Evolutionary conservation across 176 grass and related monocot species (phyloP), one percentile per base, ranked within the genome.

Genomic region (Carex parvula): DNA sequence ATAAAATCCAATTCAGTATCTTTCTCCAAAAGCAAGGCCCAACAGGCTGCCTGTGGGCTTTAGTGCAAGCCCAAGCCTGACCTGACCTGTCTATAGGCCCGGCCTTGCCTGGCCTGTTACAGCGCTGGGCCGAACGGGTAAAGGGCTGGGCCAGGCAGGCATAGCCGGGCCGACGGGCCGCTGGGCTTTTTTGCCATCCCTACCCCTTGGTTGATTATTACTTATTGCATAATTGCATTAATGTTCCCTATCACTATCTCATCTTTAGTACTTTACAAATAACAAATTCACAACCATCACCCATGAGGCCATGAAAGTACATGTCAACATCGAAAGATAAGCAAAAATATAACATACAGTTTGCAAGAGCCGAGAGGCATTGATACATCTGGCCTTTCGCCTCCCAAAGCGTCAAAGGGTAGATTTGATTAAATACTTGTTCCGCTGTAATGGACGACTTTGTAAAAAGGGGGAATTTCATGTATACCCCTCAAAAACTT

Each of bases 281-380:
- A 37, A 68, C 65, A 68, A 72, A 69, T 69, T 35, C 17, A 71
- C 39, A 20, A 44, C 33, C 39, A 71, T 71, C 68, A n/a, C 37
- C 68, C 17, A 10, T 71, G 35, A 22, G 26, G 26, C 26, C 26
- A 26, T 26, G 26, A 26, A 71, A 71, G 68, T 14, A 56, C 50
- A 1, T 11, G 7, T 55, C 50, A 53, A 76, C 72, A 46, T 71
- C 68, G n/a, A 53, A 76, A 30, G 7, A 76, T 32, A 53, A 76
- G 9, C 9, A 26, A 22, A 12, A 9, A 46, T 46, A 24, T 53
- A 13, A 22, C 4, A 52, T 52, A 75, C 4, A 24, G 48, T 77
- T 29, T 77, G 48, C 48, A 77, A 77, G 48, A 77, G 50, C 72
- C 72, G 55, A 76, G 16, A 55, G 72, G 22, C 72, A 33, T 14